These are phyloP conservation scores for Gaeumannomyces tritici DNA, from an alignment of 2,329 filamentous ascomycete species.

Conservation along the genomic window DNA sequence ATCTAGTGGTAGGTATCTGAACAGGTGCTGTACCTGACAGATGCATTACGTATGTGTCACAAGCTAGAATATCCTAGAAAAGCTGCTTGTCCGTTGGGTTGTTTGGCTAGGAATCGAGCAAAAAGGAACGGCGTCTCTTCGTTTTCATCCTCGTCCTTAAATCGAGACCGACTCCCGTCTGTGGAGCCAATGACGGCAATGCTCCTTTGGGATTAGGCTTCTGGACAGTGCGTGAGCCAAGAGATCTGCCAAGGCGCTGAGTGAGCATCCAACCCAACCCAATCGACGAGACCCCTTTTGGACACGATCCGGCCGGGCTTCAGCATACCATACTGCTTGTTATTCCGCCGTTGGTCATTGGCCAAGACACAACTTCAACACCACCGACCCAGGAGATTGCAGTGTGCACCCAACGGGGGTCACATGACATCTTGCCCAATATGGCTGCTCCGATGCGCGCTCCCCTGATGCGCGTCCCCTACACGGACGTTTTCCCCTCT, in stretches of 20 bases:
- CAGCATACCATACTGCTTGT: background rate
- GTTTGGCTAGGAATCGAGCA: background rate
- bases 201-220: background rate
- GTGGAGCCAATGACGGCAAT: background rate
- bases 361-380: too few relatives aligned
- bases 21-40: too few relatives aligned
- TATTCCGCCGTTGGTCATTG: background rate
- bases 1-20: too few relatives aligned
- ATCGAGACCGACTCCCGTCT: background rate
- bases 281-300: background rate
- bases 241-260: background rate
- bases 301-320: background rate
- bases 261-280: background rate
- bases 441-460: constrained; percentile 43
- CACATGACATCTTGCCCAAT: background rate
- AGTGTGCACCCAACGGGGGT: background rate
- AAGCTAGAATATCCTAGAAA: background rate
- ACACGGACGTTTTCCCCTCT: constrained; percentile 70
- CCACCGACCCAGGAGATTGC: too few relatives aligned
- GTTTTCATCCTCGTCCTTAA: background rate
- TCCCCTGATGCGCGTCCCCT: constrained; percentile 79
- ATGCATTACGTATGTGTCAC: background rate
- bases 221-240: background rate
- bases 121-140: background rate
- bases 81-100: background rate